These are phyloP conservation scores for Colletotrichum godetiae DNA, from an alignment of 2,329 filamentous ascomycete genomes.

Conservation along the genomic window DNA sequence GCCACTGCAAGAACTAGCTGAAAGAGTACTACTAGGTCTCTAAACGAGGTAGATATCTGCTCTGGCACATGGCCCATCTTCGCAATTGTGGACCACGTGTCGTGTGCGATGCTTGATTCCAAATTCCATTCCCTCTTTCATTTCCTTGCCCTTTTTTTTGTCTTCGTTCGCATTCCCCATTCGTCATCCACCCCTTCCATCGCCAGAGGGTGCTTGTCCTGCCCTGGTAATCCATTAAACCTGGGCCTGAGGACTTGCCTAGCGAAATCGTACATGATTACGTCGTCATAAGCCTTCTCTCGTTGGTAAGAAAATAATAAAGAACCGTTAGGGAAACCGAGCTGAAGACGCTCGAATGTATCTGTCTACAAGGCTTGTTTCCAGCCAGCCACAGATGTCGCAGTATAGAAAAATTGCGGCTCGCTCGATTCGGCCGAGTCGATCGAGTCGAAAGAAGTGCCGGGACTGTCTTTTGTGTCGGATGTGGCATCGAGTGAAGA, in stretches of 20 bases:
- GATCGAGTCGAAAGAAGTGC: constrained; percentile 7
- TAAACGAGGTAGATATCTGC: neutral
- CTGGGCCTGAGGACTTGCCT: neutral
- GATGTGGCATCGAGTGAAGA: constrained; percentile 25
- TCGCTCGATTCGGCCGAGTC: constrained; percentile 2
- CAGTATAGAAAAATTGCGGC: neutral
- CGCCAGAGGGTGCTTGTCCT: neutral
- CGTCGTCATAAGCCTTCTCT: constrained; percentile 16
- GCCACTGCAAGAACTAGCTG: constrained; percentile 3
- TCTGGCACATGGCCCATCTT: neutral
- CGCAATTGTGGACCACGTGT: neutral
- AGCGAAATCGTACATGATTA: constrained; percentile 7
- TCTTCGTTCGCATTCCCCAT: constrained; percentile 13
- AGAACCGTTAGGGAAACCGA: neutral
- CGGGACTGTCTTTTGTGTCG: constrained; percentile 30
- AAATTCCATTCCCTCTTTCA: neutral
- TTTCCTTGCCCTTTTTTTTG: neutral
- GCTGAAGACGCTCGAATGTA: neutral
- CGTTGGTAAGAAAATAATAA: constrained; percentile 15
- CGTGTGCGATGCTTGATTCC: neutral
- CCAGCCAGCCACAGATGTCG: constrained; percentile 4
- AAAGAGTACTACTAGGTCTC: neutral
- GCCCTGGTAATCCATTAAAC: neutral
- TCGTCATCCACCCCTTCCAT: constrained; percentile 20
- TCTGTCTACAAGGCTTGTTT: neutral